Base-by-base conservation (phyloP, 2,329 filamentous ascomycete species). In the Xylariomycetidae sp. region DNA sequence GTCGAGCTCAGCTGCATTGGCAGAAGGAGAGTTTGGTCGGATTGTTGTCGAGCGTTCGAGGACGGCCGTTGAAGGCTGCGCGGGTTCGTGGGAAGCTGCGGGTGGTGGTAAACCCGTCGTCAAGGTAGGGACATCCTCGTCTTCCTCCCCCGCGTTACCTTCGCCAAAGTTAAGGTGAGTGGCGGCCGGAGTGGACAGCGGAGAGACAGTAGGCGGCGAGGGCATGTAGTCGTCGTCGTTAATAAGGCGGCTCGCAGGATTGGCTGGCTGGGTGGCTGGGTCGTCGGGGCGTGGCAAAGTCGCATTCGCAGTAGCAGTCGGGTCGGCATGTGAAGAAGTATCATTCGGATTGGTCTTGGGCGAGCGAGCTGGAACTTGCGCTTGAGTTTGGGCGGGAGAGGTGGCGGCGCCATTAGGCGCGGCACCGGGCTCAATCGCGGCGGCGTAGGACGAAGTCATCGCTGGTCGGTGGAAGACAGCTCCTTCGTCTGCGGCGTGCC, bases 391-490 rank as follows among this genome's bases (percentile, higher is more conserved):
- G n/a, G n/a, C n/a, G n/a, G n/a, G n/a, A n/a, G n/a, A n/a, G n/a
- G 35, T 33, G 20, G 23, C 32, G 22, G 26, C 35, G 15, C 28
- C 40, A 25, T 30, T 27, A 24, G 29, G 35, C 37, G 38, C 46
- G 35, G 36, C 37, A 44, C 47, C 47, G 48, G 52, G n/a, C n/a
- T n/a, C 26, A 13, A 16, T 42, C 46, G 54, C 59, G 59, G 58
- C 61, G 57, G 57, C 63, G 57, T 63, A 63, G 54, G 70, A 72
- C 72, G 71, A 76, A 73, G 68, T 74, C 72, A 76, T 75, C 70
- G 70, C 72, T 74, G 59, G 61, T 67, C 57, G 54, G 52, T 40
- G 39, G 34, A 43, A 48, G 58, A 69, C 69, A 72, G 71, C 70
- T 74, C 69, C 63, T 74, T 71, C 70, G 69, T 65, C 70, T 59